Evolutionary conservation across 106 monocot species (phyloP), one percentile per base, ranked within the genome.

Genomic region (Dioscorea dumetorum): DNA sequence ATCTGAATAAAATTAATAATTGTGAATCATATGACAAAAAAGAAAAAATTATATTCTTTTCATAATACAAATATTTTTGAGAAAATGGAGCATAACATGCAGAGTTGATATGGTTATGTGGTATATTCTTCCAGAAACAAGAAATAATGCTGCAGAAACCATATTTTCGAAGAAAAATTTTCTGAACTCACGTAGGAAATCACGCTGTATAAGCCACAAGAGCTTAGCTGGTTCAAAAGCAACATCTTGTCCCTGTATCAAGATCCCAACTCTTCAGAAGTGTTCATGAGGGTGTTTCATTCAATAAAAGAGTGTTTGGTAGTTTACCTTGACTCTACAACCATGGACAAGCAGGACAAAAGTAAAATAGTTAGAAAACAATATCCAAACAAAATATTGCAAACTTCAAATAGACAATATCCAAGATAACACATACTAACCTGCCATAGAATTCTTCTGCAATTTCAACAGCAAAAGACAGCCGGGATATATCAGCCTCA

Each of bases 401-500:
- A 24, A 72, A 63, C 16, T 22, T 57, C 16, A n/a, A 63, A 33
- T 20, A 22, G 32, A 66, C 11, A 19, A 11, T 3, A 31, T 57
- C 16, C 6, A 41, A 41, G 1, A 41, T 41, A 41, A 50, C 7
- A 61, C 9, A 69, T 24, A 49, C 48, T 64, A 60, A 99, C 97
- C 97, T 92, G 72, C 97, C 92, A 77, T 99, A 99, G 61, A 97
- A 99, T 81, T 99, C 97, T 79, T 92, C 97, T 48, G 97, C 97
- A 81, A 99, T 89, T 79, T 99, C 97, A 67, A 99, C 89, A 70
- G 97, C 92, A 85, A 99, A 99, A 70, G 97, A 99, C 22, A 99
- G 76, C 17, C 97, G 67, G 63, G 86, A 86, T 81, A 90, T 86
- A 72, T 90, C 90, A 76, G 90, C 90, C 72, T 90, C 90, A 64